Percentiles rank a stretch among this genome's conserved stretches.
These are phyloP conservation scores for Theileria annulata DNA, from an alignment of 169 alveolate genomes.

Conservation along the genomic window DNA sequence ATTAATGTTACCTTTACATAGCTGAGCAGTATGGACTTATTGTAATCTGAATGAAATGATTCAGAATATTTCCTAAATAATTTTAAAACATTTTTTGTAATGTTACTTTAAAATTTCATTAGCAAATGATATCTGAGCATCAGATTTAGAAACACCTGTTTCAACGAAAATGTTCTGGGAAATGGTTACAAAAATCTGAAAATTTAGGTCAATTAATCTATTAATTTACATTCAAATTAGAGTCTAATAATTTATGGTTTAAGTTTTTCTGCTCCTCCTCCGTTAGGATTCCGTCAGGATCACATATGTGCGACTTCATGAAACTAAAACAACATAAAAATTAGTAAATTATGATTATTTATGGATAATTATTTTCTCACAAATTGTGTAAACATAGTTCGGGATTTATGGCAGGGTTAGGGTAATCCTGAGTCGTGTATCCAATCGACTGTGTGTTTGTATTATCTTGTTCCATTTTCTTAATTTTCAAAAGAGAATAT, in stretches of 20 bases:
- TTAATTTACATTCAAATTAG: not conserved
- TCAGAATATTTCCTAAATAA: slow-evolving; percentile 16
- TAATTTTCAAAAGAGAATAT: not conserved
- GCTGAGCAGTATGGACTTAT: not conserved
- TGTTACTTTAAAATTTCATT: slow-evolving; percentile 1
- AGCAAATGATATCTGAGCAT: slow-evolving; percentile 1
- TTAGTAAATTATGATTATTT: not conserved
- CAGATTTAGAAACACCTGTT: not conserved
- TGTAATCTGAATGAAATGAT: not conserved
- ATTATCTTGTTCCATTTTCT: not conserved
- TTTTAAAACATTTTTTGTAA: not conserved
- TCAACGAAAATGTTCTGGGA: slow-evolving; percentile 10
- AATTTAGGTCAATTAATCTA: not conserved
- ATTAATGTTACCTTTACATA: slow-evolving; percentile 1
- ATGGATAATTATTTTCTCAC: not conserved
- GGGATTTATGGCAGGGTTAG: slow-evolving; percentile 54
- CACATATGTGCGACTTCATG: slow-evolving; percentile 36
- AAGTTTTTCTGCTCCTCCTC: slow-evolving; percentile 41
- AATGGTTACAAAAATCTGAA: slow-evolving; percentile 8
- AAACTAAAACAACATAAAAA: not conserved
- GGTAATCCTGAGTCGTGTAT: slow-evolving; percentile 43
- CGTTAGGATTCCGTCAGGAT: slow-evolving; percentile 61
- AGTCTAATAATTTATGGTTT: slow-evolving; percentile 23
- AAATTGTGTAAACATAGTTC: slow-evolving; percentile 40
- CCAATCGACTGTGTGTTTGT: slow-evolving; percentile 46